Conservation (phyloP, 2,329 filamentous ascomycete genomes). For the Knufia fluminis region DNA sequence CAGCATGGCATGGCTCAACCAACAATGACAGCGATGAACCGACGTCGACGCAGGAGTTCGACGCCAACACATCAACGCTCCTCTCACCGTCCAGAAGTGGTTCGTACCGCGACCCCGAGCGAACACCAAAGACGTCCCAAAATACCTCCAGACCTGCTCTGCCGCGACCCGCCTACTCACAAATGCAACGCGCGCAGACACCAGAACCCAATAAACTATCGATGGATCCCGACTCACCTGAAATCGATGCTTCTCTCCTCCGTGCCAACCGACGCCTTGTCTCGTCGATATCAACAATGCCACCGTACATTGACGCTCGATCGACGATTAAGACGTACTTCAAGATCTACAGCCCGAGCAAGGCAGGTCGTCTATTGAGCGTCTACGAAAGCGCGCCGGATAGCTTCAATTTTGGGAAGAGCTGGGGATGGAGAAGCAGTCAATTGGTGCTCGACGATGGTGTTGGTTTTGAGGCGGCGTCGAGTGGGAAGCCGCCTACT, state of each 20-base stretch:
- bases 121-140: constrained; percentile 23
- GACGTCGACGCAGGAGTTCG: constrained; percentile 12
- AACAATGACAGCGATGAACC: constrained; percentile 14
- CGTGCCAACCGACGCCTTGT: constrained; percentile 19
- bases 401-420: constrained; percentile 51
- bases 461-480: constrained; percentile 55
- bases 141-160: constrained; percentile 10
- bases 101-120: constrained; percentile 38
- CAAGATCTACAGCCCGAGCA: constrained; percentile 51
- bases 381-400: constrained; percentile 52
- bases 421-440: constrained; percentile 53
- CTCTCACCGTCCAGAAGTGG: constrained; percentile 25
- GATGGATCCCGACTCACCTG: constrained; percentile 17
- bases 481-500: constrained; percentile 28
- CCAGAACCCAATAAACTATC: not conserved
- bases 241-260: constrained; percentile 23
- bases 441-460: constrained; percentile 81
- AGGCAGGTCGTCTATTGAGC: constrained; percentile 48
- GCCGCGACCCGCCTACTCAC: not conserved
- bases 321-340: constrained; percentile 54
- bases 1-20: constrained; percentile 11
- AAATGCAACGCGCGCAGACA: not conserved
- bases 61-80: constrained; percentile 7
- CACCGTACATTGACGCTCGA: constrained; percentile 46
- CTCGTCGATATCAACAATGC: constrained; percentile 36